These are phyloP conservation scores for Yamadazyma buinensis DNA, from an alignment of 1,139 yeast species.

Conservation along the genomic window DNA sequence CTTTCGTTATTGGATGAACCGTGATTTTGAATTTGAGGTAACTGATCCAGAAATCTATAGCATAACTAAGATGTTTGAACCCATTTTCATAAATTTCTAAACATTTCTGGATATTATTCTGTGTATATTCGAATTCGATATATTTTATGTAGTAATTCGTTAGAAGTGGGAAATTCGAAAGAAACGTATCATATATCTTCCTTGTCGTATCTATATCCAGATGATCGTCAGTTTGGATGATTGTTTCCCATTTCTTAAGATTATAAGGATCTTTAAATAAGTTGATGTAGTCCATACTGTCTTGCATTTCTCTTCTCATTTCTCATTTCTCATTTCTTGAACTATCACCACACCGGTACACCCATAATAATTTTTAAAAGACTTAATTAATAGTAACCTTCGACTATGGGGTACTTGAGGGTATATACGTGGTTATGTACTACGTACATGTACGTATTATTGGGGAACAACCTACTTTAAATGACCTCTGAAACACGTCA, in stretches of 20 bases:
- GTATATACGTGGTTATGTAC: too few species aligned
- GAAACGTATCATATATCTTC: constrained; percentile 51
- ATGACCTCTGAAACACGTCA: too few species aligned
- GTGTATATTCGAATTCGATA: constrained; percentile 61
- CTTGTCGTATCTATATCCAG: constrained; percentile 41
- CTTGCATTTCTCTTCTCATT: too few species aligned
- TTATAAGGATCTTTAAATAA: constrained; percentile 44
- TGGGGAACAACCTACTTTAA: too few species aligned
- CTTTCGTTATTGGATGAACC: constrained; percentile 21
- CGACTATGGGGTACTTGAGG: too few species aligned
- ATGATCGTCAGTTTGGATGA: constrained; percentile 11
- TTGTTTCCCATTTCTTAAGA: constrained; percentile 46
- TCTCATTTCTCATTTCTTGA: too few species aligned
- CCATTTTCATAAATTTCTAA: constrained; percentile 52
- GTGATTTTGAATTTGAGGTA: constrained; percentile 56
- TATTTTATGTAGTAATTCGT: constrained; percentile 80
- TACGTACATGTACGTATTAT: too few species aligned
- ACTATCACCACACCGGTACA: too few species aligned
- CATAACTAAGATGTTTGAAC: constrained; percentile 47
- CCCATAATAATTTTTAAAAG: too few species aligned
- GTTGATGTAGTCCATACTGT: too few species aligned
- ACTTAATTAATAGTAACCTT: too few species aligned
- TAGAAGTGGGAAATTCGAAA: constrained; percentile 62
- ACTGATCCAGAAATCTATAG: constrained; percentile 70
- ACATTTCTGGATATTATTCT: constrained; percentile 53